Evolutionary conservation across 2,329 filamentous ascomycete genomes (phyloP).

Genomic region (Sclerotinia nivalis): DNA sequence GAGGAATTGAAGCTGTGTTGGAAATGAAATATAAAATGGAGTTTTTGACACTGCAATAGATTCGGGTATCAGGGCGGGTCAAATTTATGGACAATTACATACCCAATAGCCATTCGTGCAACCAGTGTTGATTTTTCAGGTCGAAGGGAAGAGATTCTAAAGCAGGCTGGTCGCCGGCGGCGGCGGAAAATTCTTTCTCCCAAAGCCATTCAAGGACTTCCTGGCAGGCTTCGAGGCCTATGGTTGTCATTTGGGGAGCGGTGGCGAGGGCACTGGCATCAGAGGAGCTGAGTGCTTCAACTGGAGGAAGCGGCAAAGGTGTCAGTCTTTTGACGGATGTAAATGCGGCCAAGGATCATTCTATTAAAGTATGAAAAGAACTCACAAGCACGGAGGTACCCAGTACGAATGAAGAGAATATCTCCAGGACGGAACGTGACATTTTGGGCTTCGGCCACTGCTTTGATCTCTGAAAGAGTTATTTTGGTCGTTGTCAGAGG

Average conservation of each 20-base stretch:
- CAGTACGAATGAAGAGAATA: conserved; percentile 46
- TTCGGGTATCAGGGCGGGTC: too few relatives aligned
- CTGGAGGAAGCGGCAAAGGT: neutral
- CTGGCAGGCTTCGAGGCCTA: conserved; percentile 7
- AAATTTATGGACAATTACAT: too few relatives aligned
- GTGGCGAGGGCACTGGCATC: neutral
- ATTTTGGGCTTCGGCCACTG: conserved; percentile 42
- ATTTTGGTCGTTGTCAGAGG: conserved; percentile 48
- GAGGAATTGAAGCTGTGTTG: too few relatives aligned
- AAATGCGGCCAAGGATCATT: neutral
- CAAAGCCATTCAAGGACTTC: conserved; percentile 30
- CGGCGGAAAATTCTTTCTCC: conserved; percentile 49
- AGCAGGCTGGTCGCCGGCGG: conserved; percentile 47
- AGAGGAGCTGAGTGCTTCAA: neutral
- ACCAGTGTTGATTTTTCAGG: conserved; percentile 21
- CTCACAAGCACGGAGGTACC: conserved; percentile 42
- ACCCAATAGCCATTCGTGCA: conserved; percentile 46
- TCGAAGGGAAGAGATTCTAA: conserved; percentile 48
- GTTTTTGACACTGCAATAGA: too few relatives aligned
- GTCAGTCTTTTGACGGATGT: neutral
- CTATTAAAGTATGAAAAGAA: conserved; percentile 35
- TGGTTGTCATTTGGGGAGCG: neutral
- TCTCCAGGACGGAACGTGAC: conserved; percentile 43
- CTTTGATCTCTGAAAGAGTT: conserved; percentile 39
- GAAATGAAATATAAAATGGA: too few relatives aligned